A percentile compares a stretch with the other conserved stretches of the same genome.
Conservation (phyloP, 805 yeast genomes). For the Myxozyma neotropica region DNA sequence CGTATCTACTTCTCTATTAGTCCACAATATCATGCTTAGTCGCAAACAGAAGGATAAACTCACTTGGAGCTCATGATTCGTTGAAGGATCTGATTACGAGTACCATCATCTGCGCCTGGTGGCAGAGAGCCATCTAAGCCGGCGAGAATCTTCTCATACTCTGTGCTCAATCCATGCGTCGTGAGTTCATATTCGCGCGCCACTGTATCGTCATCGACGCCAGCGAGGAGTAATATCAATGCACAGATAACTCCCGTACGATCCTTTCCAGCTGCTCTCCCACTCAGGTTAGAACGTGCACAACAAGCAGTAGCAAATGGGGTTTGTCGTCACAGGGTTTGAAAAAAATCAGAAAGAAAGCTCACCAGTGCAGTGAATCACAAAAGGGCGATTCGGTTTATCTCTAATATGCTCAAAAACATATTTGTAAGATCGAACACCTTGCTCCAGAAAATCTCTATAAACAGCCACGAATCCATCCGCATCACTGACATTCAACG, state of each 20-base stretch:
- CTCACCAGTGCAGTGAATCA: slow-evolving; percentile 59
- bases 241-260: slow-evolving; percentile 77
- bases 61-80: slow-evolving; percentile 2
- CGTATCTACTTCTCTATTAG: slow-evolving; percentile 6
- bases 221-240: slow-evolving; percentile 62
- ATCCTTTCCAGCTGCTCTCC: slow-evolving; percentile 80
- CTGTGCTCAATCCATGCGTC: slow-evolving; percentile 54
- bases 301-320: background rate
- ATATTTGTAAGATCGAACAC: slow-evolving; percentile 50
- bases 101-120: background rate
- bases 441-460: slow-evolving; percentile 56
- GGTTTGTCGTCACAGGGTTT: background rate
- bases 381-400: slow-evolving; percentile 52
- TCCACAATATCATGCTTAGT: background rate
- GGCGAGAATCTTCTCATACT: background rate
- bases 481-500: slow-evolving; percentile 47
- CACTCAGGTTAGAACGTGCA: no score
- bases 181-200: slow-evolving; percentile 80
- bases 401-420: slow-evolving; percentile 63
- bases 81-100: background rate
- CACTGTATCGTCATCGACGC: slow-evolving; percentile 65
- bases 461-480: slow-evolving; percentile 66
- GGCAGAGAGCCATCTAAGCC: slow-evolving; percentile 5
- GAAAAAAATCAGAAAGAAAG: no score
- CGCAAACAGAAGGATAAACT: background rate